Evolutionary conservation across 176 grass and related monocot genomes (phyloP).

Genomic region (Bromus sterilis): DNA sequence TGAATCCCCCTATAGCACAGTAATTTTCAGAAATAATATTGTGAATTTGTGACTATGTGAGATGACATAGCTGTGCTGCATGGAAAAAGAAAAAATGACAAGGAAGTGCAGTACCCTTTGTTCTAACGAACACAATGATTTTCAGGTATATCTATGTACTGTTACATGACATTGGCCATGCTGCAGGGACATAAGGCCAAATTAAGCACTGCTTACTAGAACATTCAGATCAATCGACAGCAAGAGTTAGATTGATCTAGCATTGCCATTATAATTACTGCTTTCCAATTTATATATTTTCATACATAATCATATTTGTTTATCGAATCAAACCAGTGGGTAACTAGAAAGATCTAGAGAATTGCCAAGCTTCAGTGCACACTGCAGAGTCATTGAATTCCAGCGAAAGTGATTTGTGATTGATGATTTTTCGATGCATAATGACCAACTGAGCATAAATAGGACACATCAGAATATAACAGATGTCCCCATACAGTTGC

Average conservation of each 20-base stretch:
- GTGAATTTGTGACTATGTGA: not conserved
- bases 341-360: slow-evolving; percentile 6
- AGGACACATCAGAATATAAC: not conserved
- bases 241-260: not conserved
- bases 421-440: not conserved
- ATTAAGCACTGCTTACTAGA: slow-evolving; percentile 9
- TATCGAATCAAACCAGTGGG: slow-evolving; percentile 3
- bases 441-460: not conserved
- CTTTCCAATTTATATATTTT: not conserved
- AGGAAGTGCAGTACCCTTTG: not conserved
- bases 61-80: not conserved
- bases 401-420: not conserved
- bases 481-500: not conserved
- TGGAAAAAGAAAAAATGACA: not conserved
- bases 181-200: not conserved
- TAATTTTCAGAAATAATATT: not conserved
- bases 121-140: slow-evolving; percentile 3
- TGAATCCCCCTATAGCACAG: not conserved
- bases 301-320: not conserved
- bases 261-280: not conserved
- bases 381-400: not conserved
- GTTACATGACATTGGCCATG: not conserved
- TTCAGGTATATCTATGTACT: not conserved
- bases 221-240: not conserved
- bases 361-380: not conserved